Conservation (phyloP, 805 yeast species). For the Kuraishia hungarica region DNA sequence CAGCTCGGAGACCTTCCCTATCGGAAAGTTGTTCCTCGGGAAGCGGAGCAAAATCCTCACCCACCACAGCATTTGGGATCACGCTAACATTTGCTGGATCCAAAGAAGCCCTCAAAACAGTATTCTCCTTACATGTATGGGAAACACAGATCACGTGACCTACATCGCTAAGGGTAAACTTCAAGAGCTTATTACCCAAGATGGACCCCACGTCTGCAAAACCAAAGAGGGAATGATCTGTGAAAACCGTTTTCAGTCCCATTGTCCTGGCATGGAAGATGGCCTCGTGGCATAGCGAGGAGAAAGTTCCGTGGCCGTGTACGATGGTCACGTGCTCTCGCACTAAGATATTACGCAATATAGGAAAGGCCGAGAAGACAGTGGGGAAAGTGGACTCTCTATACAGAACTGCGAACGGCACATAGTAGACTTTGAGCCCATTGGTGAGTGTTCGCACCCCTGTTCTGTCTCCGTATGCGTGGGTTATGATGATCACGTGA, state of each 20-base stretch:
- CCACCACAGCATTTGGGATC: slow-evolving; percentile 92
- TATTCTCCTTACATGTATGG: slow-evolving; percentile 93
- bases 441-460: slow-evolving; percentile 82
- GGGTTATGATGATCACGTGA: slow-evolving; percentile 80
- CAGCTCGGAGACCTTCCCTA: slow-evolving; percentile 16
- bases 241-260: slow-evolving; percentile 88
- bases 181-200: slow-evolving; percentile 76
- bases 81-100: slow-evolving; percentile 78
- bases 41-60: slow-evolving; percentile 66
- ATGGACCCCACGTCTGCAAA: slow-evolving; percentile 81
- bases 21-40: no score
- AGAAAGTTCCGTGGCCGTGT: slow-evolving; percentile 92
- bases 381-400: slow-evolving; percentile 85
- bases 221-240: slow-evolving; percentile 95
- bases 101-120: slow-evolving; percentile 77
- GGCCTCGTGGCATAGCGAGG: slow-evolving; percentile 83
- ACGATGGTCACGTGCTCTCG: slow-evolving; percentile 83
- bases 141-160: slow-evolving; percentile 96
- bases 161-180: slow-evolving; percentile 75
- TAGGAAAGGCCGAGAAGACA: slow-evolving; percentile 81
- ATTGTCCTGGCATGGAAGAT: slow-evolving; percentile 86
- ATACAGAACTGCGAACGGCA: slow-evolving; percentile 74
- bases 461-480: slow-evolving; percentile 71
- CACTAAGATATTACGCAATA: slow-evolving; percentile 73
- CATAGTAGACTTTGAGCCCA: slow-evolving; percentile 88